These are phyloP conservation scores for Trametopsis cervina DNA, from an alignment of 768 basidiomycete genomes.

Conservation along the genomic window DNA sequence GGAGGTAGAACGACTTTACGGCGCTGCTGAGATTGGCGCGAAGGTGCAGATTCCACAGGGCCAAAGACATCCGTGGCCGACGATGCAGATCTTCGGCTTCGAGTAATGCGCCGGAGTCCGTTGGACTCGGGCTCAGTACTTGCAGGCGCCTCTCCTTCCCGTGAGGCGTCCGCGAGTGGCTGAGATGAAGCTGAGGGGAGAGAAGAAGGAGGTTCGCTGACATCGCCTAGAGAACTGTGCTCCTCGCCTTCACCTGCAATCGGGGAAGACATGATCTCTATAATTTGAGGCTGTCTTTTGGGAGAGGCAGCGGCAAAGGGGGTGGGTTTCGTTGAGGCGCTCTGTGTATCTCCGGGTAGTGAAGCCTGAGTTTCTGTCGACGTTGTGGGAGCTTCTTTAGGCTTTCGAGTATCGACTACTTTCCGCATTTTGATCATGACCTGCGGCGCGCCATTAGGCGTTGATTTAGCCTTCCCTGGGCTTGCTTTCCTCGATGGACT, in stretches of 20 bases:
- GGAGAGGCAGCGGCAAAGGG: background rate
- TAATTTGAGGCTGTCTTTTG: background rate
- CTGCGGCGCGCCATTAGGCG: slow-evolving; percentile 9
- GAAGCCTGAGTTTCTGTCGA: background rate
- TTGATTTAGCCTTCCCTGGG: background rate
- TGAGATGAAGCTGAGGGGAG: background rate
- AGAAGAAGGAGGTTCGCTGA: background rate
- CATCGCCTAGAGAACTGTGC: background rate
- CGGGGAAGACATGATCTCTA: background rate
- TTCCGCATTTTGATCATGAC: slow-evolving; percentile 33
- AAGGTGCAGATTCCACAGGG: slow-evolving; percentile 16
- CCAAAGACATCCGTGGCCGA: slow-evolving; percentile 35
- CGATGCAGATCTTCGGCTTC: slow-evolving; percentile 36
- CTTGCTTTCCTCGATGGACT: slow-evolving; percentile 5
- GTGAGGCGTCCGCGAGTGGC: background rate
- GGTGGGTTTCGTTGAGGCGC: background rate
- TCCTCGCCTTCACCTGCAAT: background rate
- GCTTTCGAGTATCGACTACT: slow-evolving; percentile 29
- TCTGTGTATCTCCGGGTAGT: background rate
- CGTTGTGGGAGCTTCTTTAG: slow-evolving; percentile 8
- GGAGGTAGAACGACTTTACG: slow-evolving; percentile 32
- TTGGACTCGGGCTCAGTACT: slow-evolving; percentile 1
- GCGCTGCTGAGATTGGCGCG: slow-evolving; percentile 31
- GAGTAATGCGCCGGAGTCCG: slow-evolving; percentile 41
- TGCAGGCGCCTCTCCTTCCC: background rate